Conservation (phyloP, 352 stramenopile species). For the Bremia lactucae region DNA sequence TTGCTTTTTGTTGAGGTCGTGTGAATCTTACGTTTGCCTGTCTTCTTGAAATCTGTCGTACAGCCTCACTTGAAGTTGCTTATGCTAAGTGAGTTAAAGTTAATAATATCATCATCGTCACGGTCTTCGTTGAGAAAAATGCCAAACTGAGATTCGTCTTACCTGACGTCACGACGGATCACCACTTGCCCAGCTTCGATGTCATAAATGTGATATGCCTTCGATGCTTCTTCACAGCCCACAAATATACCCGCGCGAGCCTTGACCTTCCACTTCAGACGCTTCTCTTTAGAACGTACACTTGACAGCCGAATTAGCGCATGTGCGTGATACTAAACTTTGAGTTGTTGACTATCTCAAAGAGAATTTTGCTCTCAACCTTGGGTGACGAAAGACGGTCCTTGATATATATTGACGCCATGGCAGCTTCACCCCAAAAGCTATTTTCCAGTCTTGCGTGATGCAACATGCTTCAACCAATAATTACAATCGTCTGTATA, state of each 20-base stretch:
- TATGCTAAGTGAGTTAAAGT: not conserved
- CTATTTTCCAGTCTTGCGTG: not conserved
- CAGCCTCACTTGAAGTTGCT: not conserved
- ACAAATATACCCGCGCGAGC: not conserved
- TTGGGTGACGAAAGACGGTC: not conserved
- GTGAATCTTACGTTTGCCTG: not conserved
- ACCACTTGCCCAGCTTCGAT: not conserved
- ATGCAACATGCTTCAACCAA: not conserved
- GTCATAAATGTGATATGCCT: conserved; percentile 3
- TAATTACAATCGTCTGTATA: not conserved
- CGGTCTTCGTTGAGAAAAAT: not conserved
- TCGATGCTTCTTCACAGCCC: conserved; percentile 1
- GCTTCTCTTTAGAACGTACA: conserved; percentile 1
- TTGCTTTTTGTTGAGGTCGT: not conserved
- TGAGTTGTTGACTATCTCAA: conserved; percentile 1
- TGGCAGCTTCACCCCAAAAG: not conserved
- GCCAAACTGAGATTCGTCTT: not conserved
- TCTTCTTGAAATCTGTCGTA: not conserved
- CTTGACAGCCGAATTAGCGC: not conserved
- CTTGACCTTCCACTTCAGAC: conserved; percentile 4
- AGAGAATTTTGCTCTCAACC: not conserved
- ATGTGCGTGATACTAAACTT: conserved; percentile 9
- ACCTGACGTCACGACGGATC: not conserved
- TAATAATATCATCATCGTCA: too few relatives aligned
- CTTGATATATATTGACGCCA: not conserved